Evolutionary conservation across 345 rosid species (phyloP).

Genomic region (Salix caprea): DNA sequence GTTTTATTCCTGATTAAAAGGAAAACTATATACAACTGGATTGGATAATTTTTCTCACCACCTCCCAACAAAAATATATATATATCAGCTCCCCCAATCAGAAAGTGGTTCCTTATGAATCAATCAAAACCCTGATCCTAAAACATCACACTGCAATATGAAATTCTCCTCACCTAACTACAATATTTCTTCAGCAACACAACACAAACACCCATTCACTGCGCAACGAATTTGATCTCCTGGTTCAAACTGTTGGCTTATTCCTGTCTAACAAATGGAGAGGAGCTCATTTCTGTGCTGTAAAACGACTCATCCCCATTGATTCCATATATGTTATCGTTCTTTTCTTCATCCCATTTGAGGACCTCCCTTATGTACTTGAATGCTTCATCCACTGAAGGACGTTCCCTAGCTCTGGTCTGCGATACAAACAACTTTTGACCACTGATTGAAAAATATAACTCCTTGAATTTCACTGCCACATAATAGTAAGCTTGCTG

Average conservation of each 20-base stretch:
- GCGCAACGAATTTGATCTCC: background rate
- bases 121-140: background rate
- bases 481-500: conserved; percentile 50
- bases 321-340: conserved; percentile 29
- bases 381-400: conserved; percentile 45
- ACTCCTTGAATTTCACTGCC: conserved; percentile 56
- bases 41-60: background rate
- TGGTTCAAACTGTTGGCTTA: conserved; percentile 1
- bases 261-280: conserved; percentile 38
- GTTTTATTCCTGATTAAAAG: background rate
- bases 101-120: background rate
- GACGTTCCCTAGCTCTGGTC: conserved; percentile 37
- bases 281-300: conserved; percentile 44
- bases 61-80: background rate
- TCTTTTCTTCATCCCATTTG: conserved; percentile 60
- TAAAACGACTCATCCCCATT: conserved; percentile 45
- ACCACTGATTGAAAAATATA: conserved; percentile 34
- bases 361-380: conserved; percentile 53
- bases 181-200: too few relatives aligned
- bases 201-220: too few relatives aligned
- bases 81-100: background rate
- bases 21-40: background rate
- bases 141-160: background rate
- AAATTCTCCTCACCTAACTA: background rate
- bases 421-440: conserved; percentile 50